phyloP scores from a whole-genome alignment of 257 asterid genomes.

The Capsicum baccatum region DNA sequence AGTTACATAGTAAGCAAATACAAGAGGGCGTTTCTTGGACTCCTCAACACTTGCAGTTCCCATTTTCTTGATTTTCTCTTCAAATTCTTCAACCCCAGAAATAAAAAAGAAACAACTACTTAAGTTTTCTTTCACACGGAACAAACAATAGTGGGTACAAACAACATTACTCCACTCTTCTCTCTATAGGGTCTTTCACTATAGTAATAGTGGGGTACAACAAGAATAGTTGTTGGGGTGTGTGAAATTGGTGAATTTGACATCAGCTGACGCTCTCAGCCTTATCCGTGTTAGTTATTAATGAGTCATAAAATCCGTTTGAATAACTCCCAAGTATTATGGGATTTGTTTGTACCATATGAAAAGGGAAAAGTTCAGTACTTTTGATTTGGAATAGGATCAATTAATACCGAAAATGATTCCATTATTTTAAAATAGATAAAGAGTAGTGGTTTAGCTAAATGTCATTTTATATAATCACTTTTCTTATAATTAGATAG shows the following conservation, averaged over 20 bases:
- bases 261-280: conserved; percentile 13
- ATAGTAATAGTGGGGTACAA: background rate
- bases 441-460: background rate
- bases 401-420: background rate
- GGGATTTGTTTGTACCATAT: background rate
- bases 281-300: conserved; percentile 9
- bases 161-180: background rate
- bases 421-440: background rate
- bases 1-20: conserved; percentile 94
- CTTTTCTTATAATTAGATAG: no score
- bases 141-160: background rate
- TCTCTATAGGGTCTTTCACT: background rate
- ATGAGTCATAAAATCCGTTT: background rate
- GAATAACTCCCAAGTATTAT: background rate
- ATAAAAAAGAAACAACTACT: background rate
- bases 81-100: background rate
- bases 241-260: conserved; percentile 1
- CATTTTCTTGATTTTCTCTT: conserved; percentile 43
- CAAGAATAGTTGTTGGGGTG: background rate
- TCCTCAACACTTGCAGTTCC: conserved; percentile 39
- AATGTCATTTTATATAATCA: background rate
- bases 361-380: background rate
- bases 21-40: conserved; percentile 51
- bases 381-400: background rate
- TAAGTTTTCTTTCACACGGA: background rate